phyloP scores from a whole-genome alignment of 257 asterid genomes.

The Lycium ferocissimum region DNA sequence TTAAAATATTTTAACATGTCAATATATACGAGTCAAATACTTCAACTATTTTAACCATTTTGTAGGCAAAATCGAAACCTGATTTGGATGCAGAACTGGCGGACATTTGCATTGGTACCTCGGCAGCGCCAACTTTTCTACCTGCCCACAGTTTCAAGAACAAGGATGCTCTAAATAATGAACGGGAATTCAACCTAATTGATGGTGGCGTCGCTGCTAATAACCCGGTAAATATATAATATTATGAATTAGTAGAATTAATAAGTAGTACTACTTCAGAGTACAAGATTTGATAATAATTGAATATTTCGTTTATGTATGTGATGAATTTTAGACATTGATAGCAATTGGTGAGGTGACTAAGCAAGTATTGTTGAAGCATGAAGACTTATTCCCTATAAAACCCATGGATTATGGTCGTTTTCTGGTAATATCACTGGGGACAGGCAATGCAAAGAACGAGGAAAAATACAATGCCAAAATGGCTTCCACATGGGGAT shows the following conservation, averaged over 20 bases:
- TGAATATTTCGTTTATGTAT: neutral
- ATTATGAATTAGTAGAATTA: no score
- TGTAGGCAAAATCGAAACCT: conserved; percentile 27
- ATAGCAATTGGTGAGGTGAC: conserved; percentile 61
- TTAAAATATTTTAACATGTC: neutral
- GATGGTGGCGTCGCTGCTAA: conserved; percentile 74
- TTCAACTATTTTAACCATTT: neutral
- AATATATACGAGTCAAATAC: neutral
- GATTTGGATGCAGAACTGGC: conserved; percentile 55
- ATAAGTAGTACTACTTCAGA: no score
- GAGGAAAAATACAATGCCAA: conserved; percentile 48
- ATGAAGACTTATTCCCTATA: conserved; percentile 50
- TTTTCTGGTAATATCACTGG: conserved; percentile 60
- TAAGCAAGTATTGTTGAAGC: conserved; percentile 37
- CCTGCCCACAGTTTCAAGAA: conserved; percentile 63
- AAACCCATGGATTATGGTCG: conserved; percentile 53
- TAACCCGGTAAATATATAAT: conserved; percentile 57
- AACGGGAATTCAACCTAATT: conserved; percentile 53
- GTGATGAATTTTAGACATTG: conserved; percentile 47
- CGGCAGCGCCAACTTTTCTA: conserved; percentile 64
- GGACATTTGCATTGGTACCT: conserved; percentile 66
- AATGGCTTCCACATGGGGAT: conserved; percentile 61
- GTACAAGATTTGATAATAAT: neutral
- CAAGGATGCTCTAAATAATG: conserved; percentile 39
- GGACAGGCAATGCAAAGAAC: conserved; percentile 58